These are phyloP conservation scores for Lentinula edodes DNA, from an alignment of 768 basidiomycete species.

Conservation along the genomic window DNA sequence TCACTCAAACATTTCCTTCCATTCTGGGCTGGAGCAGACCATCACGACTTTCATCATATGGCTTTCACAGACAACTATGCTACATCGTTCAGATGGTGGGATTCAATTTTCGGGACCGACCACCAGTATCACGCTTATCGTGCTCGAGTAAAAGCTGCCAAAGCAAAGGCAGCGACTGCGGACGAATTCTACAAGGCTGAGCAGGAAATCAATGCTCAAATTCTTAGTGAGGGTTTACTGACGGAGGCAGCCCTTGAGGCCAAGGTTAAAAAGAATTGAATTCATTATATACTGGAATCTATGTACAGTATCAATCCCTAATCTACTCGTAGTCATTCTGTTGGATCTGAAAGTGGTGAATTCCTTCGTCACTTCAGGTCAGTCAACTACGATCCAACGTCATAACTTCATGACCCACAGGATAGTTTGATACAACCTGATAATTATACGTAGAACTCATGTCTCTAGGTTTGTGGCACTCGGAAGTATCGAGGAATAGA, in stretches of 20 bases:
- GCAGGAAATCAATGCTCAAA: background rate
- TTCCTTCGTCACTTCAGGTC: too few species aligned
- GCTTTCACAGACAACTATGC: slow-evolving; percentile 92
- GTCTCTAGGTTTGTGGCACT: too few species aligned
- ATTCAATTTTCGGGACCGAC: slow-evolving; percentile 87
- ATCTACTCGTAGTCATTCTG: too few species aligned
- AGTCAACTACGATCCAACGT: too few species aligned
- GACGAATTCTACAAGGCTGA: slow-evolving; percentile 6
- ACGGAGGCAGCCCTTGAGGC: slow-evolving; percentile 2
- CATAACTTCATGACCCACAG: too few species aligned
- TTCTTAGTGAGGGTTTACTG: slow-evolving; percentile 2
- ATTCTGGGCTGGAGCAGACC: slow-evolving; percentile 96
- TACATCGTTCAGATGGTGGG: slow-evolving; percentile 95
- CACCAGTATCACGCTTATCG: slow-evolving; percentile 82
- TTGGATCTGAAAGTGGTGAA: too few species aligned
- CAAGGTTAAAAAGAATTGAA: background rate
- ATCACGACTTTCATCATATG: slow-evolving; percentile 99
- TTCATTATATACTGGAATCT: background rate
- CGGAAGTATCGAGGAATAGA: too few species aligned
- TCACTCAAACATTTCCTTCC: slow-evolving; percentile 87
- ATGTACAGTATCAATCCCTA: too few species aligned
- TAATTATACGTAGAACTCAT: too few species aligned
- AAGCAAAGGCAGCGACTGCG: slow-evolving; percentile 23
- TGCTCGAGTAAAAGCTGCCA: slow-evolving; percentile 57
- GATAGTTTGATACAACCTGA: too few species aligned